Base-by-base conservation (phyloP, 768 basidiomycete species). In the Cantharellus anzutake region DNA sequence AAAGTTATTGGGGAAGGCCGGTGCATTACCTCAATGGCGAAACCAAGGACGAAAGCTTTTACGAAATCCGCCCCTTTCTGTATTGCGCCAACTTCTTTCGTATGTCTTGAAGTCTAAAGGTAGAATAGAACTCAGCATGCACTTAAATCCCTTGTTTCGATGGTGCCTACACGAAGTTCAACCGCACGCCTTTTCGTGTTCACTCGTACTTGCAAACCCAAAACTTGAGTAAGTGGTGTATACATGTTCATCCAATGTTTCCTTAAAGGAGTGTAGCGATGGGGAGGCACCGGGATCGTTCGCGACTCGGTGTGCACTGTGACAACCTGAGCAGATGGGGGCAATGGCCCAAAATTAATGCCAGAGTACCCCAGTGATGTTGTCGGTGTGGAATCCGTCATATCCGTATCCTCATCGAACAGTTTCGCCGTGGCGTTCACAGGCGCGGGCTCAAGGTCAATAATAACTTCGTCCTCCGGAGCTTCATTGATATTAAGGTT, bases 41-140 rank as follows among this genome's bases (percentile, higher is more conserved):
- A 99, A 3, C 96, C 96, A 4, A 97, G 72, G 2, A 91, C 82
- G 70, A 82, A 99, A 0, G 96, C 93, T 67, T 93, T 90, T 60
- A 96, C 81, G 67, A 98, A 99, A 71, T 99, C 96, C 14, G 91
- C 89, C 41, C 96, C 94, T 68, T 94, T 97, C 68, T 98, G 93
- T 44, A 99, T 74, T 2, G 91, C 86, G 29, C 93, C 91, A 29
- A 87, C 78, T 63, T 94, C 92, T 68, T 88, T 89, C 1, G 92
- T 96, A 63, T 90, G 87, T 71, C 84, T 93, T 35, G 93, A 94
- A 11, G 94, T 96, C 96, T 76, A 62, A 29, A 39, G 4, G 29
- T 37, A 55, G 51, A 39, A 40, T 4, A 40, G 29, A 44, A 41
- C 3, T 16, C 89, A 63, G 20, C n/a, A 41, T 51, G 52, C 60